Conservation (phyloP, 2,329 filamentous ascomycete genomes). For the Aureobasidium sp. region DNA sequence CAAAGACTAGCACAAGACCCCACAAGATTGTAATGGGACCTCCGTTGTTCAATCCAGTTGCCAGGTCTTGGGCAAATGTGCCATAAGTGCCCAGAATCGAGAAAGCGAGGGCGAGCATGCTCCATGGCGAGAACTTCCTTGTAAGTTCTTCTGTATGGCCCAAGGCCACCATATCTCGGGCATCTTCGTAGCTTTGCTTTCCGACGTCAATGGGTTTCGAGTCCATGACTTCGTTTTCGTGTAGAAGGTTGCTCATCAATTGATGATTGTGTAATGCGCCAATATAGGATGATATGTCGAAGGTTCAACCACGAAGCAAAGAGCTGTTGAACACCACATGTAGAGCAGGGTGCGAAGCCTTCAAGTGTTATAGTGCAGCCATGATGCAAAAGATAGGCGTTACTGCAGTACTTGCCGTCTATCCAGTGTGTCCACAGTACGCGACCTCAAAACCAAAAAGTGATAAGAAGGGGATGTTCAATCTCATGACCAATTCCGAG, state of each 20-base stretch:
- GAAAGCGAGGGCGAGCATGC: conserved; percentile 51
- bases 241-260: background rate
- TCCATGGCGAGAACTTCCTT: conserved; percentile 46
- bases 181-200: conserved; percentile 24
- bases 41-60: conserved; percentile 46
- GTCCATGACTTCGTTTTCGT: background rate
- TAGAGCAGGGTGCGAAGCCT: background rate
- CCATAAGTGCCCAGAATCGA: conserved; percentile 52
- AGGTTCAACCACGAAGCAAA: background rate
- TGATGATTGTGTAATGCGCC: background rate
- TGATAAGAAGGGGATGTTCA: conserved; percentile 9
- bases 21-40: conserved; percentile 48
- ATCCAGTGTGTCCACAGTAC: background rate
- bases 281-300: background rate
- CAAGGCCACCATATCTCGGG: conserved; percentile 33
- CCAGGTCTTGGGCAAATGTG: conserved; percentile 47
- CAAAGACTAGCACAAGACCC: conserved; percentile 46
- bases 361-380: background rate
- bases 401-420: conserved; percentile 9
- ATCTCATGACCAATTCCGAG: conserved; percentile 11
- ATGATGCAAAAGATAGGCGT: conserved; percentile 3
- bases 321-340: background rate
- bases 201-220: background rate
- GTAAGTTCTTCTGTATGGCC: conserved; percentile 37
- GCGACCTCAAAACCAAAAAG: background rate